A percentile compares a stretch with the other conserved stretches of the same genome.
Conservation (phyloP, 495 filamentous ascomycete species). For the Annulohypoxylon bovei region DNA sequence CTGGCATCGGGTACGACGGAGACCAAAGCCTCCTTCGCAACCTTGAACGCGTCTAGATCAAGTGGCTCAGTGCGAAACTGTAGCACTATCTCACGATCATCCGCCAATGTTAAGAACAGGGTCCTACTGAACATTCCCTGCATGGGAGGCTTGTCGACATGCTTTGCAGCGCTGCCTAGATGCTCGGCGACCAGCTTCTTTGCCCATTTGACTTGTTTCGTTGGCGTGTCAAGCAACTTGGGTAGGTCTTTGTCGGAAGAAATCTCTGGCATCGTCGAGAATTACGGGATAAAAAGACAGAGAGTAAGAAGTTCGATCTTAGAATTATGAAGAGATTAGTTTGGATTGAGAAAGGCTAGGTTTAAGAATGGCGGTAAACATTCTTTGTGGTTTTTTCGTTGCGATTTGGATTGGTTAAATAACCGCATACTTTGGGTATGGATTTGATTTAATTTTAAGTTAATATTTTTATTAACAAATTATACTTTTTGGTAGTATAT, state of each 20-base stretch:
- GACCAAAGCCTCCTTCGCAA: conserved; percentile 42
- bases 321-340: too few species aligned
- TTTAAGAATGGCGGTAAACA: too few species aligned
- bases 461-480: too few species aligned
- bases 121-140: not conserved
- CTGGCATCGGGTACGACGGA: conserved; percentile 41
- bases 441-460: too few species aligned
- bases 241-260: conserved; percentile 45
- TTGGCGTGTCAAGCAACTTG: conserved; percentile 43
- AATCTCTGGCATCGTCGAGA: conserved; percentile 38
- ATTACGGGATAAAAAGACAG: not conserved
- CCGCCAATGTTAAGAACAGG: not conserved
- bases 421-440: too few species aligned
- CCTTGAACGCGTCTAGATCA: conserved; percentile 38
- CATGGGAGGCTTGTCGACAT: conserved; percentile 42
- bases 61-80: conserved; percentile 49
- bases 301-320: not conserved
- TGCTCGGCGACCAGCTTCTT: conserved; percentile 46
- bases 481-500: too few species aligned
- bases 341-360: too few species aligned
- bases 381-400: too few species aligned
- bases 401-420: too few species aligned
- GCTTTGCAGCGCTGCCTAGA: conserved; percentile 42
- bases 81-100: conserved; percentile 40
- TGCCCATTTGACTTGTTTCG: conserved; percentile 49